A percentile compares a stretch with the other conserved stretches of the same genome.
These are phyloP conservation scores for Sarocladium oryzae DNA, from an alignment of 2,329 filamentous ascomycete genomes.

Conservation along the genomic window DNA sequence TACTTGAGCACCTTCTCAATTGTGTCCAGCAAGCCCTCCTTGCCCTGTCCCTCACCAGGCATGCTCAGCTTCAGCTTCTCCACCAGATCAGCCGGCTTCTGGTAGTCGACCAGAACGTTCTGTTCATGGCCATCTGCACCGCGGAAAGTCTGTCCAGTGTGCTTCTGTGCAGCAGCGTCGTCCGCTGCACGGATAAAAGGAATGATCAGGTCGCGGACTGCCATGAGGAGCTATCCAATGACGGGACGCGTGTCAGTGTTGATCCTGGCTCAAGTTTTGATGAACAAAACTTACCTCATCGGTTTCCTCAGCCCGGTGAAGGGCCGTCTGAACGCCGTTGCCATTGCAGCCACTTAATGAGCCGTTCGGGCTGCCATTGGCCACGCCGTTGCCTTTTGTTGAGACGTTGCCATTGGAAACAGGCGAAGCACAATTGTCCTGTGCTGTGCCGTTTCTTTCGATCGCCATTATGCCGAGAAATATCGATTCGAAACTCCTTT, in stretches of 20 bases:
- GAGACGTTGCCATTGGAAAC: constrained; percentile 10
- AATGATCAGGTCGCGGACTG: constrained; percentile 61
- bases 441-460: neutral
- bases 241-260: constrained; percentile 15
- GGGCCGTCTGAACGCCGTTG: constrained; percentile 11
- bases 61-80: constrained; percentile 53
- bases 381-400: constrained; percentile 9
- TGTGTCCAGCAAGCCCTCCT: constrained; percentile 66
- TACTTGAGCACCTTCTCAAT: constrained; percentile 69
- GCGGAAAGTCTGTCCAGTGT: constrained; percentile 41
- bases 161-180: constrained; percentile 46
- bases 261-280: neutral
- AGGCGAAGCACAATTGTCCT: constrained; percentile 8
- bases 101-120: constrained; percentile 58
- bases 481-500: no score
- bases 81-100: constrained; percentile 50
- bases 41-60: constrained; percentile 53
- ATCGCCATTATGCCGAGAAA: constrained; percentile 9
- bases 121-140: constrained; percentile 31
- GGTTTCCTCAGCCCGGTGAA: constrained; percentile 37
- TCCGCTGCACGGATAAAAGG: constrained; percentile 68
- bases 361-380: constrained; percentile 7
- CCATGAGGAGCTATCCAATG: constrained; percentile 54
- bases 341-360: constrained; percentile 5
- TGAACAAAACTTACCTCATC: constrained; percentile 34